Evolutionary conservation across 768 basidiomycete species (phyloP).

Genomic region (Lepiota venenata): DNA sequence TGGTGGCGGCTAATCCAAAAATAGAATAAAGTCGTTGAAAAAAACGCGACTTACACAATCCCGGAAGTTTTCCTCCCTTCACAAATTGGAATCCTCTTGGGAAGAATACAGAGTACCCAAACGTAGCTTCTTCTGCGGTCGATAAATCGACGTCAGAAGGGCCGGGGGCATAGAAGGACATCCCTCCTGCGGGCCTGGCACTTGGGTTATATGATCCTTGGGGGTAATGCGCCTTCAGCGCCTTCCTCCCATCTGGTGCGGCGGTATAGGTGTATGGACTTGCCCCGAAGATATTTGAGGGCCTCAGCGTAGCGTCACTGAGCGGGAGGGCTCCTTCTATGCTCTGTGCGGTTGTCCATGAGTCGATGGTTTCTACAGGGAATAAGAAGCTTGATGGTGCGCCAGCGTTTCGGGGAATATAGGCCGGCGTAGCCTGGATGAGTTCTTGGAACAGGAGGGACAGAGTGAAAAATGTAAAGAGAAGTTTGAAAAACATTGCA

Average conservation of each 20-base stretch:
- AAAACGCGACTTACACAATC: constrained; percentile 50
- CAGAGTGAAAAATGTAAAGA: too few species aligned
- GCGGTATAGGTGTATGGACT: constrained; percentile 37
- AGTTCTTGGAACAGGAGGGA: too few species aligned
- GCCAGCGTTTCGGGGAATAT: too few species aligned
- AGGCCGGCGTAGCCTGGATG: too few species aligned
- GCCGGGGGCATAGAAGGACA: constrained; percentile 72
- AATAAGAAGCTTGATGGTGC: too few species aligned
- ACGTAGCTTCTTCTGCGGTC: constrained; percentile 61
- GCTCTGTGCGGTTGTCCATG: too few species aligned
- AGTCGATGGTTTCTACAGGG: too few species aligned
- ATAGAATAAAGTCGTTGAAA: constrained; percentile 3
- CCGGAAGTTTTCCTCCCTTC: constrained; percentile 70
- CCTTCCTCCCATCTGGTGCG: constrained; percentile 46
- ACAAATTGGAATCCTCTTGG: constrained; percentile 57
- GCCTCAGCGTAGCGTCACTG: constrained; percentile 38
- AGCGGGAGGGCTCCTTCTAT: too few species aligned
- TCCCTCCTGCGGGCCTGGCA: constrained; percentile 47
- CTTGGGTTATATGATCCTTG: constrained; percentile 53
- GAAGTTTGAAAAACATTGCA: too few species aligned
- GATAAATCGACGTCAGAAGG: constrained; percentile 47
- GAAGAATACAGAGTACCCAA: constrained; percentile 62
- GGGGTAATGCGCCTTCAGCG: constrained; percentile 51
- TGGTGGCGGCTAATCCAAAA: background rate
- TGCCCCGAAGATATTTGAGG: constrained; percentile 28